Evolutionary conservation across 83 land plant genomes (phyloP).

Genomic region (Picea mariana): DNA sequence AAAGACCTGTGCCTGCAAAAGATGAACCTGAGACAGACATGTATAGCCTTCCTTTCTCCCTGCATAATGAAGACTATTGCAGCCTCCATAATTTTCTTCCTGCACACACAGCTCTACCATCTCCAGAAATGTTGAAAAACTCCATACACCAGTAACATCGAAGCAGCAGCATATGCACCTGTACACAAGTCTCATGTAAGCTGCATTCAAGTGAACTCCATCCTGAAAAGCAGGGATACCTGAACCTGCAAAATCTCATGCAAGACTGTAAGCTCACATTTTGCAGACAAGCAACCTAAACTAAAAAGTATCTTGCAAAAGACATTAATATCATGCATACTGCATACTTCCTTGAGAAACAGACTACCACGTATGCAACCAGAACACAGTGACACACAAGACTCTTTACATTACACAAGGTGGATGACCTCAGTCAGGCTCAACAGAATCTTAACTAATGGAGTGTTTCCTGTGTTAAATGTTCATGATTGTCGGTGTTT

Average conservation of each 20-base stretch:
- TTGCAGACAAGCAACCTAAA: neutral
- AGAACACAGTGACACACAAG: too few species aligned
- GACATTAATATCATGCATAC: too few species aligned
- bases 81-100: neutral
- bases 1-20: slow-evolving; percentile 4
- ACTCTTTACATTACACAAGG: too few species aligned
- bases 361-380: too few species aligned
- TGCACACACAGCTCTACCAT: neutral
- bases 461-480: too few species aligned
- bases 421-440: too few species aligned
- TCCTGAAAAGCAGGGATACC: slow-evolving; percentile 45
- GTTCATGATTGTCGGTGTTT: too few species aligned
- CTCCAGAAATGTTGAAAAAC: neutral
- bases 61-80: neutral
- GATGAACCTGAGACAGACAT: neutral
- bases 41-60: neutral
- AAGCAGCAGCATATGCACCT: slow-evolving; percentile 26
- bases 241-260: slow-evolving; percentile 57
- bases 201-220: slow-evolving; percentile 25
- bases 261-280: slow-evolving; percentile 23
- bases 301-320: neutral
- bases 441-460: too few species aligned
- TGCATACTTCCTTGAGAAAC: too few species aligned
- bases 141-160: neutral
- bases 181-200: slow-evolving; percentile 43